phyloP scores from a whole-genome alignment of 768 basidiomycete genomes.

The Mycena indigotica region DNA sequence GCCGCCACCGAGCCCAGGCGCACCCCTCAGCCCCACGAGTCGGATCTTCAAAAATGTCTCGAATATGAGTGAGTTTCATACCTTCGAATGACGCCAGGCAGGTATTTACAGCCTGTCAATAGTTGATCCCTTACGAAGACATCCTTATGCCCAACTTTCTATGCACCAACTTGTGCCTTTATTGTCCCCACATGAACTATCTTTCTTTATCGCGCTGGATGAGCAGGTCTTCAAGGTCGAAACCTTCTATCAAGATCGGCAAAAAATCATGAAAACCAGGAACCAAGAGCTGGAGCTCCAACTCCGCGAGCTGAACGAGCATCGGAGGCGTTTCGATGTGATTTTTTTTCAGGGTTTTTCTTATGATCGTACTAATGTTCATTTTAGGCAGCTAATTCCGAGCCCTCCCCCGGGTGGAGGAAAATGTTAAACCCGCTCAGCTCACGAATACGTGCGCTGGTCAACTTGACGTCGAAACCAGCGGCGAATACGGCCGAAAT shows the following conservation, averaged over 20 bases:
- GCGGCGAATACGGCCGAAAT: too few relatives aligned
- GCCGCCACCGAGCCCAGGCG: constrained; percentile 10
- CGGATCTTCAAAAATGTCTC: constrained; percentile 8
- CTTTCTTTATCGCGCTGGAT: constrained; percentile 81
- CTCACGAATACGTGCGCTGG: too few relatives aligned
- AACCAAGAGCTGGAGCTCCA: constrained; percentile 60
- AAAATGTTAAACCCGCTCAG: not conserved
- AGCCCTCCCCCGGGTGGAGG: constrained; percentile 1
- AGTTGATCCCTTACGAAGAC: constrained; percentile 16
- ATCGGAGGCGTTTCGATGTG: constrained; percentile 64
- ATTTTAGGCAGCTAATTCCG: constrained; percentile 13
- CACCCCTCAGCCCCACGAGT: constrained; percentile 12
- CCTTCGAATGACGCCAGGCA: not conserved
- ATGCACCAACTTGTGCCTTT: constrained; percentile 53
- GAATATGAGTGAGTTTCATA: constrained; percentile 4
- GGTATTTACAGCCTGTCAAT: not conserved
- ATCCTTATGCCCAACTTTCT: constrained; percentile 35
- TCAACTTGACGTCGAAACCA: too few relatives aligned
- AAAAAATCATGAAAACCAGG: constrained; percentile 58
- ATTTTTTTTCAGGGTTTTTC: constrained; percentile 16
- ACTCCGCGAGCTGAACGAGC: constrained; percentile 72
- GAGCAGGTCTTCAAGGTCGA: constrained; percentile 82
- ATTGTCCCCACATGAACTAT: constrained; percentile 60
- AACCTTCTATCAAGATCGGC: constrained; percentile 75
- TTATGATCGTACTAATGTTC: not conserved